Base-by-base conservation (phyloP, 2,329 filamentous ascomycete species). In the Colletotrichum incanum region DNA sequence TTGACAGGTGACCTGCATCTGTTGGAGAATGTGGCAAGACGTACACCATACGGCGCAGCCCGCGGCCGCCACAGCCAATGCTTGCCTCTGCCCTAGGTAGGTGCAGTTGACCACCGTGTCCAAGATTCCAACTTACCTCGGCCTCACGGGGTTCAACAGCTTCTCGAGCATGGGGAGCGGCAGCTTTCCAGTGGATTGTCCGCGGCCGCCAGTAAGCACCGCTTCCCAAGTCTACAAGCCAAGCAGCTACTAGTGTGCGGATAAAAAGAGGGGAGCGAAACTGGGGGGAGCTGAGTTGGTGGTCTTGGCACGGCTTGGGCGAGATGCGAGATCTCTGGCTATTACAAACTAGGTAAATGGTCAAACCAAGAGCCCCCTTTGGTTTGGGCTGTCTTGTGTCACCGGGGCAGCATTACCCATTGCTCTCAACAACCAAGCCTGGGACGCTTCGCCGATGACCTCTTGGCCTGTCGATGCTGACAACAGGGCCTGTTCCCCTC, bases 231-330 rank as follows among this genome's bases (percentile, higher is more conserved):
- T 54, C 23, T 23, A 23, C 45, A 26, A 59, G 52, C 34, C 61
- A 50, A 65, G 52, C 52, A 45, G 18, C 49, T 31, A 34, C 64
- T 71, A 71, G 69, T 54, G 52, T 68, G 43, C 69, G 65, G 69
- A 63, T 58, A 68, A 72, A 68, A 63, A 68, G 54, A 58, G 59
- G 69, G 50, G 69, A 37, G 20, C 16, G 54, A 45, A 61, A 43
- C 41, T 3, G 1, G 47, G 26, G 16, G 26, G 68, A 43, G 37
- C 50, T 61, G 55, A 37, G n/a, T 49, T 62, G 20, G 11, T n/a
- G 5, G 8, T 31, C 68, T 63, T 67, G 68, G 68, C 58, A 68
- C 23, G 26, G 61, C 49, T 66, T 60, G 34, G 37, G 23, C 55
- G 37, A 45, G 65, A 71, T 71, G 64, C 50, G 50, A 67, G 64